Base-by-base conservation (phyloP, 2,329 filamentous ascomycete species). In the Aureobasidium sp. region DNA sequence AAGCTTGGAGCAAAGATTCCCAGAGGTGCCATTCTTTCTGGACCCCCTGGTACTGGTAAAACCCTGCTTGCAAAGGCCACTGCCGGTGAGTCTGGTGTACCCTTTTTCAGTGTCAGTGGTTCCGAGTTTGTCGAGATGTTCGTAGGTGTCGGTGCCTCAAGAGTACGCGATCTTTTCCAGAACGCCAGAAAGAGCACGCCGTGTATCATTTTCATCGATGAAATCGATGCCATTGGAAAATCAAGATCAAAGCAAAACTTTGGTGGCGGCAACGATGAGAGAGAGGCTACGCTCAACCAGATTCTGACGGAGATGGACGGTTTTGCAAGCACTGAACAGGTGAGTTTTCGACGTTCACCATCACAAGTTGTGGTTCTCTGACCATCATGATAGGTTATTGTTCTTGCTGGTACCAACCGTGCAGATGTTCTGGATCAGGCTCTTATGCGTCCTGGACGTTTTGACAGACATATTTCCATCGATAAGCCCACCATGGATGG, bases 71-170 rank as follows among this genome's bases (percentile, higher is more conserved):
- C 93, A 58, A 98, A 98, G 75, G 93, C 93, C 12, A 98, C 93
- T 8, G 93, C 93, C 47, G 93, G 93, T 67, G 93, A 98, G 74
- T 96, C 93, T 22, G 86, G 87, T 38, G 93, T 98, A 27, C 93
- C 93, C 0, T 98, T 98, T 79, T 98, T 90, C 79, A 95, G 88
- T 64, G 93, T 98, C 63, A 96, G 90, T 69, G 93, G 93, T 67
- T 98, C 93, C 44, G 93, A 98, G 69, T 98, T 98, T 66, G 91
- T 98, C 27, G 93, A 98, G 73, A 98, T 98, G 91, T 98, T 98
- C 67, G 93, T 98, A 48, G 93, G 93, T 81, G 93, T 98, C 56
- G 93, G 93, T 70, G 88, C 93, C 17, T 97, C 91, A 25, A 83
- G 93, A 71, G 93, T 98, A 47, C 84, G 93, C 63, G 93, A 98